Evolutionary conservation across 441 rosid species (phyloP), one percentile per base, ranked within the genome.

Genomic region (Jatropha multifida): DNA sequence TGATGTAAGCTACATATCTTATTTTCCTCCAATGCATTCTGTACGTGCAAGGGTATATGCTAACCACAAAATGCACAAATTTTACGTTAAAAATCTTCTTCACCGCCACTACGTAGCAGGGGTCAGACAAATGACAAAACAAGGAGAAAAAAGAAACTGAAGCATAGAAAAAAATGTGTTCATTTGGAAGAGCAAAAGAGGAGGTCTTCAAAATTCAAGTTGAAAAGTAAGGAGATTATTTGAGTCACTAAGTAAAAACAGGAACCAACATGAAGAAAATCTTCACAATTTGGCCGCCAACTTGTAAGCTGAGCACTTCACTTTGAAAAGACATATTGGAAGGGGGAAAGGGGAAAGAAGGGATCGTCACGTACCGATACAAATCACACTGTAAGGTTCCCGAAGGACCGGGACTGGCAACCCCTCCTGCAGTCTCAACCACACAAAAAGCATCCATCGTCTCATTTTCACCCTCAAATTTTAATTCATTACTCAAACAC

Each of bases 401-500:
- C 0, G 98, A 90, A 3, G 99, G 97, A 4, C 86, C 97, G 0
- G 98, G 98, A 71, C 97, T 93, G 0, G 98, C 99, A 54, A 95
- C 95, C 20, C 99, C 98, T 3, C 99, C 99, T 12, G 99, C 94
- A 62, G 99, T 92, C 83, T 95, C 98, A 55, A 95, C 87, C 52
- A 95, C 84, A 77, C 92, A 92, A 13, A 95, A 79, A 67, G 75
- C 74, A 58, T 83, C 80, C 66, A 69, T 70, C 74, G 60, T 73
- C 76, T 59, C 83, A 17, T 54, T 58, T 74, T 71, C 76, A 73
- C 59, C 65, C 17, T 72, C 74, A 81, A 78, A 83, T n/a, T 79
- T 85, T 70, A 82, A 71, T 7, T 81, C 86, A 56, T 77, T 85
- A 74, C 56, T 84, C 82, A 94, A 79, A 65, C 87, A 85, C 9